Conservation (phyloP, 768 basidiomycete species). For the Cystobasidium onofrii region DNA sequence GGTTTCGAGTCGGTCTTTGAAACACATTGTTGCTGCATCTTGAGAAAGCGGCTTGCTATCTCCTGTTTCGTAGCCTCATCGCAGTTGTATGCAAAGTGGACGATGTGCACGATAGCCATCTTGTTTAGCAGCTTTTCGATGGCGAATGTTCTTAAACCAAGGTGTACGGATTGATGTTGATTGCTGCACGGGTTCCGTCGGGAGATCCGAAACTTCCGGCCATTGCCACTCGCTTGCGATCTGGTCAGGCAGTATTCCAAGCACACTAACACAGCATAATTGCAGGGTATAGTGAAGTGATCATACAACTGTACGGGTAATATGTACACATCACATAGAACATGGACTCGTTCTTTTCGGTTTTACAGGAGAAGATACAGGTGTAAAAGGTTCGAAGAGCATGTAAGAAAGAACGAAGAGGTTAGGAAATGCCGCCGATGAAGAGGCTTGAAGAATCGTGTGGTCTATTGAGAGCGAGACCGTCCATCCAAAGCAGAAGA, state of each 20-base stretch:
- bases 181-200: neutral
- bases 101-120: constrained; percentile 18
- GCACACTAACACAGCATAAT: neutral
- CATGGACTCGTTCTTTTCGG: neutral
- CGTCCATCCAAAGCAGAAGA: no score
- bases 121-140: no score
- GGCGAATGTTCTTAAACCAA: no score
- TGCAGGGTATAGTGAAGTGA: neutral
- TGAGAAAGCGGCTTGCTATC: neutral
- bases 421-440: no score
- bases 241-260: neutral
- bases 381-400: neutral
- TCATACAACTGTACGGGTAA: neutral
- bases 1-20: constrained; percentile 4
- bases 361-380: neutral
- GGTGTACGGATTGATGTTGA: no score
- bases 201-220: neutral
- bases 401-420: neutral
- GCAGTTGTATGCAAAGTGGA: constrained; percentile 26
- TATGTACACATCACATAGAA: neutral
- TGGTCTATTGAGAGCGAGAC: no score
- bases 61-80: constrained; percentile 4
- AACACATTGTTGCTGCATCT: neutral
- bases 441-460: no score
- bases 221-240: neutral